Base-by-base conservation (phyloP, 2,329 filamentous ascomycete genomes). In the Pestalotiopsis fici region DNA sequence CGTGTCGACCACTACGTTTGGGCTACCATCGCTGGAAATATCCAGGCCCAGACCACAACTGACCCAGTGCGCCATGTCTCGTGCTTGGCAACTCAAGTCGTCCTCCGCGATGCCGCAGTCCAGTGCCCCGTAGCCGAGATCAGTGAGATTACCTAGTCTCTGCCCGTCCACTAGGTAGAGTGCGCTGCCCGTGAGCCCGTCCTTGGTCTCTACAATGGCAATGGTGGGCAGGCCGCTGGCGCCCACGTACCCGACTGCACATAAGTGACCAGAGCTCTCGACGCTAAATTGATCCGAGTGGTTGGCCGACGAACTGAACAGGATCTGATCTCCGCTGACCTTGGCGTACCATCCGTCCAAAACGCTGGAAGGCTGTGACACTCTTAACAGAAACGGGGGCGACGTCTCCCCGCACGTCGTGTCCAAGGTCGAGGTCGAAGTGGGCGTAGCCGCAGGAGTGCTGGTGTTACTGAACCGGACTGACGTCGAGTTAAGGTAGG, bases 341-440 rank as follows among this genome's bases (percentile, higher is more conserved):
- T 68, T 69, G 3, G 76, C 68, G 60, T 69, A 78, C 77, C 77
- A 78, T 3, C 69, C 70, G 69, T 78, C 70, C 64, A 77, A 76
- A 39, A 71, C 43, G 7, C 77, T 73, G 60, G 70, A 72, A 0
- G 75, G 74, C 65, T 77, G 76, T 1, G 71, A 67, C 27, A 76
- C 71, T 9, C 71, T 72, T 1, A 78, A 61, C 9, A 67, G 39
- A 67, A 78, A 78, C 2, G 75, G 72, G 2, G 69, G 25, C 4
- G 68, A 25, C 1, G 73, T 73, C 55, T 74, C 67, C 25, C 72
- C 71, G 71, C 76, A 77, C 43, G 72, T 69, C 28, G 57, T 65
- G 62, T 75, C 64, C 62, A 69, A 69, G 57, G n/a, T 68, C 70
- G 64, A 39, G 11, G 65, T 64, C 18, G 68, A 21, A 3, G 61